Evolutionary conservation across 2,329 filamentous ascomycete species (phyloP), one percentile per base, ranked within the genome.

Genomic region (Claviceps africana): DNA sequence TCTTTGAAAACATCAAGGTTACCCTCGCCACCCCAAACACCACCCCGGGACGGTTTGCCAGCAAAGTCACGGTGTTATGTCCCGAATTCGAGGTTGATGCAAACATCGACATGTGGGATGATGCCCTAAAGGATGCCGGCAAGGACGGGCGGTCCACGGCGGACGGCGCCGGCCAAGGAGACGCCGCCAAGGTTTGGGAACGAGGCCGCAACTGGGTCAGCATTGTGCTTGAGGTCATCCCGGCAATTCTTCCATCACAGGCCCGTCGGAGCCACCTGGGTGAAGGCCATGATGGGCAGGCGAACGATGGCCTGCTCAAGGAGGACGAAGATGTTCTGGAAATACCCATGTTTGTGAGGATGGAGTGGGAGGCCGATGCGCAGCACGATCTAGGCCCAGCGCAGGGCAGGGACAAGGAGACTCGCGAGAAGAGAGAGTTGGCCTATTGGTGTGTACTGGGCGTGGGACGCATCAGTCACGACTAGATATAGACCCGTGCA

Each of bases 171-270:
- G 60, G 71, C 49, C 77, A 81, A 48, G 80, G 86, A 17, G 89
- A 95, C 66, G 87, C 87, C 0, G 93, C 91, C 50, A 97, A 97
- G 69, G 83, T 97, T n/a, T 98, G 88, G 86, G 90, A 96, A 57
- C 80, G 84, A 51, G 91, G 90, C 0, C 77, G 90, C 37, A 98
- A 97, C 66, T 96, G 90, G 87, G 93, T 93, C 17, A 93, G 84
- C 58, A 88, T 98, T 11, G 86, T 96, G 21, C 75, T 98, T 28
- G 93, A 98, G 65, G 85, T 98, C 15, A 79, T 96, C 0, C 79
- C 90, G 1, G 73, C 80, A 0, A 76, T 73, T 45, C 64, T 82
- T 22, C 65, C 66, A 39, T 58, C 70, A 1, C 71, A 73, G 33
- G 60, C 64, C 35, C 62, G 25, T 25, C 25, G 68, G 37, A 58